Evolutionary conservation across 2,329 filamentous ascomycete species (phyloP), one percentile per base, ranked within the genome.

Genomic region (Exophiala xenobiotica): DNA sequence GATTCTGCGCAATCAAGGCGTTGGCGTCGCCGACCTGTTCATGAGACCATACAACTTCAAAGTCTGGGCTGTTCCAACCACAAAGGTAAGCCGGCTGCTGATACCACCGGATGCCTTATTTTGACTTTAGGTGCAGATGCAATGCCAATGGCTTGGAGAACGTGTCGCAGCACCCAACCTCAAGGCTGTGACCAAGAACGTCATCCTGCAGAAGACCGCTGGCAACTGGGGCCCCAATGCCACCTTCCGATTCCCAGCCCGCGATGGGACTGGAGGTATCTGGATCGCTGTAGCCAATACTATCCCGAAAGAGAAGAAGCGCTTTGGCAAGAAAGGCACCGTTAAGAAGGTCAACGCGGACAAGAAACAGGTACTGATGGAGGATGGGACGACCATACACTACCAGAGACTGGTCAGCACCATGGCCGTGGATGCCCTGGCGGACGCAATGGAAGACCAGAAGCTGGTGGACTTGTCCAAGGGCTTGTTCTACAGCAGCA

Each of bases 31-130:
- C 62, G 85, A 99, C 71, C 80, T 92, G 64, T 99, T 99, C 82
- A 99, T 99, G 93, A 82, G 93, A 65, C 93, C 93, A 48, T 99
- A 99, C 82, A 99, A 99, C 83, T 99, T 86, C 85, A 99, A 99
- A 79, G 93, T 99, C 70, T 99, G 93, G 93, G 93, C 93, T 58
- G 92, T 97, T 65, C 93, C 93, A 53, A 96, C 92, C 50, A 96
- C 87, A 63, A 95, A 95, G 85, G 90, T 95, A 80, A 65, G 79
- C 59, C 11, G 1, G 7, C 9, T 20, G 7, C 7, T 3, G 14
- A n/a, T 29, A 26, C 6, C 3, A 1, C 20, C 9, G 5, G 9
- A 27, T 20, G 11, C 20, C 39, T 26, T 7, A 24, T 9, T 23
- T 55, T 53, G 49, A 55, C n/a, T 3, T 9, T 9, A 5, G 6